Evolutionary conservation across 129 eudicot genomes (phyloP), one percentile per base, ranked within the genome.

Genomic region (Arctium lappa): DNA sequence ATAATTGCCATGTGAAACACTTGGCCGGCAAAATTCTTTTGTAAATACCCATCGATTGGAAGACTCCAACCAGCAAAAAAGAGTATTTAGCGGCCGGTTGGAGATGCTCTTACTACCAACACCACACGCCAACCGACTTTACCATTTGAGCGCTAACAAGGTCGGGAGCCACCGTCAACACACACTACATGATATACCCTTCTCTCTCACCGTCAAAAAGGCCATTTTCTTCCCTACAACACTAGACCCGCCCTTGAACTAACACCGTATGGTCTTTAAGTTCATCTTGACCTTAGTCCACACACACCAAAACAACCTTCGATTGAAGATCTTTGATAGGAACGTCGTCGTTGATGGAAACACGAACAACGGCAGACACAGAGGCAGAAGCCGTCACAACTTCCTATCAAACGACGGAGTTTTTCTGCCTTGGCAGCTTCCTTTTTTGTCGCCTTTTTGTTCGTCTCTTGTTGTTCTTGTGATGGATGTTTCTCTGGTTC

Each of bases 181-280:
- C 91, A 81, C 98, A 94, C 78, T 94, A 97, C 3, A 94, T 96
- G 0, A 93, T 92, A 2, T 15, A 87, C 0, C 96, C 96, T 30
- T 73, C 76, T 94, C 91, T 82, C 98, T 84, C n/a, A 94, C 94
- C 13, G 94, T 91, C 4, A 92, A 62, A 76, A 94, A 94, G 8
- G 95, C 92, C 93, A 94, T 92, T 70, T 94, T 94, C 79, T 94
- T 94, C 38, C 94, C 91, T 1, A 94, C 98, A 27, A 94, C 94
- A 0, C 98, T 89, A 96, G 6, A 88, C 97, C 0, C 96, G 75
- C 0, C 98, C 98, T 5, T 94, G 86, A 0, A 94, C 42, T 50
- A 92, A 81, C 65, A 94, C 97, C 0, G 31, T 74, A 53, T 65
- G 73, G 62, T 84, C 96, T 79, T 94, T 89, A 72, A 89, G 18